Evolutionary conservation across 805 yeast genomes (phyloP).

Genomic region (Millerozyma miso): DNA sequence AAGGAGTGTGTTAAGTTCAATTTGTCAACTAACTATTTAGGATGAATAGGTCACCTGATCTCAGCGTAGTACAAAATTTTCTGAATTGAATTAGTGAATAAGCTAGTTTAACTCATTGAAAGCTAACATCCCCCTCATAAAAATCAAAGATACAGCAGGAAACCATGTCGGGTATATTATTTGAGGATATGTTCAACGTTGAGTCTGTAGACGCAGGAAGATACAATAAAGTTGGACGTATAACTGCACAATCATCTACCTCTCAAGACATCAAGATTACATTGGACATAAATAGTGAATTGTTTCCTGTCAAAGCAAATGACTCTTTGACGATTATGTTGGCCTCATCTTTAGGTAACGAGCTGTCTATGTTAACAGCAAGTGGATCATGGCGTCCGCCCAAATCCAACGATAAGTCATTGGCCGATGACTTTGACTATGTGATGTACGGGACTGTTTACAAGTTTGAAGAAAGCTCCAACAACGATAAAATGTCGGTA

Average conservation of each 20-base stretch:
- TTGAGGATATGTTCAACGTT: slow-evolving; percentile 89
- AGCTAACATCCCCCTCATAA: neutral
- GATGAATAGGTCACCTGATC: neutral
- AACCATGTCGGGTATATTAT: slow-evolving; percentile 58
- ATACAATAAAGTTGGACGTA: slow-evolving; percentile 87
- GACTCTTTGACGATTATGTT: slow-evolving; percentile 83
- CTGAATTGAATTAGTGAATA: neutral
- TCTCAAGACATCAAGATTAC: slow-evolving; percentile 77
- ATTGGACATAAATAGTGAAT: slow-evolving; percentile 84
- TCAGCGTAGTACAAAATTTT: neutral
- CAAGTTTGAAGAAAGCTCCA: slow-evolving; percentile 82
- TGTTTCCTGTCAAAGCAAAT: slow-evolving; percentile 75
- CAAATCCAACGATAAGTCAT: slow-evolving; percentile 72
- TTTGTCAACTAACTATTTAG: neutral
- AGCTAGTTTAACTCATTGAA: neutral
- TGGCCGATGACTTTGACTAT: slow-evolving; percentile 96
- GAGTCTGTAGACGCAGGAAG: slow-evolving; percentile 82
- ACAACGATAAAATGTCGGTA: slow-evolving; percentile 71
- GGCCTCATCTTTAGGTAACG: slow-evolving; percentile 67
- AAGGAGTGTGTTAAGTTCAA: neutral
- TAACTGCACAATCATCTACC: slow-evolving; percentile 83
- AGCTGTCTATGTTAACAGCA: slow-evolving; percentile 39
- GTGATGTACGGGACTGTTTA: slow-evolving; percentile 98
- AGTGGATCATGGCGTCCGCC: slow-evolving; percentile 82
- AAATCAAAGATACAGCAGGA: neutral